Conservation (phyloP, 345 rosid genomes). For the Arabis alpina region DNA sequence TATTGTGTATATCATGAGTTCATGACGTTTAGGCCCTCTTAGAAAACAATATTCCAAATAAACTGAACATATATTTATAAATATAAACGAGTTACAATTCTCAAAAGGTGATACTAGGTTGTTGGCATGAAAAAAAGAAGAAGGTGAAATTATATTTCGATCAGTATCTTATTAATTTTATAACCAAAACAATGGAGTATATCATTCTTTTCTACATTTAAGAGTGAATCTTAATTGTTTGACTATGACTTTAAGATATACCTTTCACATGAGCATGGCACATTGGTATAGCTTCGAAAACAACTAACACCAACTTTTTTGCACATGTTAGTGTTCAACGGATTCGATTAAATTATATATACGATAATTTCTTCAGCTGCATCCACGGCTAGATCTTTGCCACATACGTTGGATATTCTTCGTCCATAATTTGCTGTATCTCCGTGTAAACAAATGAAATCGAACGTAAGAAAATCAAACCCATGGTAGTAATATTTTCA, state of each 20-base stretch:
- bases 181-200: neutral
- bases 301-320: slow-evolving; percentile 40
- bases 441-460: neutral
- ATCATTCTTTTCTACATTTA: neutral
- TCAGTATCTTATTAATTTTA: neutral
- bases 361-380: slow-evolving; percentile 15
- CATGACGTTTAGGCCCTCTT: too few species aligned
- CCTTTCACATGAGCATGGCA: slow-evolving; percentile 41
- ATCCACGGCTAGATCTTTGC: slow-evolving; percentile 35
- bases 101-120: neutral
- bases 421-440: slow-evolving; percentile 6
- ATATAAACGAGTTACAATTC: neutral
- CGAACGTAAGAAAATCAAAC: neutral
- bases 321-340: slow-evolving; percentile 37
- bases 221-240: slow-evolving; percentile 10
- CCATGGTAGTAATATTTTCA: too few species aligned
- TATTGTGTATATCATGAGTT: too few species aligned
- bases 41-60: neutral
- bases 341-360: neutral
- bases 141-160: slow-evolving; percentile 6
- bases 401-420: slow-evolving; percentile 14
- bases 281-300: slow-evolving; percentile 25
- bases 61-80: neutral
- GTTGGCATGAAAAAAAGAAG: neutral
- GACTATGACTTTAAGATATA: slow-evolving; percentile 40